phyloP scores from a whole-genome alignment of 768 basidiomycete genomes.

The Phanerochaete sordida region DNA sequence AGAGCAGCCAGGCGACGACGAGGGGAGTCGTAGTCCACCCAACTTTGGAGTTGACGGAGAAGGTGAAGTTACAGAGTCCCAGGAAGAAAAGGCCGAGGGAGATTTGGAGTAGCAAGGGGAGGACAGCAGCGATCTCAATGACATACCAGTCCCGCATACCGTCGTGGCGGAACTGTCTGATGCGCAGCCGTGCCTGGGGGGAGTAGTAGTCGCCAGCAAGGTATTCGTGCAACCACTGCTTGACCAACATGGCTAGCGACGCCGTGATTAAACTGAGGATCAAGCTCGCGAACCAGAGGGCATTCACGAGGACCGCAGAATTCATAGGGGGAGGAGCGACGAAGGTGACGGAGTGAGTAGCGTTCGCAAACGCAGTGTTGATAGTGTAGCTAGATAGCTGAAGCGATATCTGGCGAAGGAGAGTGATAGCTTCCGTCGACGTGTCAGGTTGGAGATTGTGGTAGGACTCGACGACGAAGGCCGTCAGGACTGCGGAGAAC shows the following conservation, averaged over 20 bases:
- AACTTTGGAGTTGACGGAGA: not conserved
- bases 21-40: not conserved
- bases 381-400: not conserved
- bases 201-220: not conserved
- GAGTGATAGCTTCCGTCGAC: not conserved
- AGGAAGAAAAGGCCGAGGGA: conserved; percentile 11
- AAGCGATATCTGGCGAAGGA: conserved; percentile 6
- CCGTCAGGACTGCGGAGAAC: conserved; percentile 15
- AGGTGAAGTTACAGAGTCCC: conserved; percentile 4
- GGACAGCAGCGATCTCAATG: not conserved
- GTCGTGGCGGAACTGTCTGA: conserved; percentile 5
- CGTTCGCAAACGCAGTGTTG: not conserved
- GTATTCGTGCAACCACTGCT: conserved; percentile 10
- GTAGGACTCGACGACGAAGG: conserved; percentile 14
- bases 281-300: conserved; percentile 11
- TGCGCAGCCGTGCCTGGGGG: not conserved
- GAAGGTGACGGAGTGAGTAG: not conserved
- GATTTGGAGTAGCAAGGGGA: conserved; percentile 13
- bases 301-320: conserved; percentile 3
- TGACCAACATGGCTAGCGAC: conserved; percentile 6
- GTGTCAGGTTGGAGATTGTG: conserved; percentile 6
- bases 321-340: not conserved
- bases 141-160: conserved; percentile 9
- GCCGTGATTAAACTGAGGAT: conserved; percentile 10
- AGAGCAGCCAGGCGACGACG: not conserved